These are phyloP conservation scores for Podaxis sp. DNA, from an alignment of 768 basidiomycete genomes.

Conservation along the genomic window DNA sequence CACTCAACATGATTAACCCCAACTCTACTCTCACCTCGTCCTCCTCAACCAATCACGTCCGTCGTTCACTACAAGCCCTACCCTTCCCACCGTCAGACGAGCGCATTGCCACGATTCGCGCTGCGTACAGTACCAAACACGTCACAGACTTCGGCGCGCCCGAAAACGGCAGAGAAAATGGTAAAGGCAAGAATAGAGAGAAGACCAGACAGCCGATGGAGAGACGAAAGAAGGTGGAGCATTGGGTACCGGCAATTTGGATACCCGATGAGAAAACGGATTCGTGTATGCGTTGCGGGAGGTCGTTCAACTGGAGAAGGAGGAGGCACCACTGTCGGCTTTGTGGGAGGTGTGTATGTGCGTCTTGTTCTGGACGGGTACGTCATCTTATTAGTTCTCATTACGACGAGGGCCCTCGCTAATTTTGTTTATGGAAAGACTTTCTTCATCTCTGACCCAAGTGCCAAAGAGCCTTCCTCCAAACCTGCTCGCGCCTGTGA, in stretches of 20 bases:
- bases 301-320: conserved; percentile 74
- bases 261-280: conserved; percentile 85
- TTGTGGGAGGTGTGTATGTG: conserved; percentile 85
- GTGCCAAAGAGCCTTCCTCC: conserved; percentile 37
- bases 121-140: conserved; percentile 19
- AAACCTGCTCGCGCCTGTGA: conserved; percentile 81
- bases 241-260: conserved; percentile 92
- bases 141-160: conserved; percentile 8
- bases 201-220: conserved; percentile 26
- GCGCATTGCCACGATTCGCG: conserved; percentile 32
- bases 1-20: conserved; percentile 69
- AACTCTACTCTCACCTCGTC: conserved; percentile 84
- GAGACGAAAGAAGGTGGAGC: conserved; percentile 60
- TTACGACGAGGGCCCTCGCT: conserved; percentile 1
- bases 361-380: conserved; percentile 79
- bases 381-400: conserved; percentile 21
- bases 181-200: conserved; percentile 17
- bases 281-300: conserved; percentile 82
- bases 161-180: conserved; percentile 21
- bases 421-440: conserved; percentile 48
- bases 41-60: conserved; percentile 70
- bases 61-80: conserved; percentile 70
- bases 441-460: conserved; percentile 73
- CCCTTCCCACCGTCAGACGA: conserved; percentile 63
- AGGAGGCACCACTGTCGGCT: conserved; percentile 85